Evolutionary conservation across 2,329 filamentous ascomycete genomes (phyloP), one percentile per base, ranked within the genome.

Genomic region (Ampelomyces quisqualis): DNA sequence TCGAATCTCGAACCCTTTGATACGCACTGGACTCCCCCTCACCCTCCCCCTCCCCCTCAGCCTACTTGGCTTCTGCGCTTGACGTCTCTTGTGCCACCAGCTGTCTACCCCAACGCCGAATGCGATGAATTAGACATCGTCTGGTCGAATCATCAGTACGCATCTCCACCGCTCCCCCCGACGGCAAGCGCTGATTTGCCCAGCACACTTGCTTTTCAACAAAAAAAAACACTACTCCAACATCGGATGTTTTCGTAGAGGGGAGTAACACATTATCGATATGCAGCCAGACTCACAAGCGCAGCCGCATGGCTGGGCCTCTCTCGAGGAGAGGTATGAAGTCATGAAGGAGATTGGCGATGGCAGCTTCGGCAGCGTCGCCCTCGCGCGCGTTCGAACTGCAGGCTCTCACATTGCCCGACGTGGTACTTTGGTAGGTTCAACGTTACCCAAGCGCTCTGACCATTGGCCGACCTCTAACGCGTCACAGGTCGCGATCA

Each of bases 281-380:
- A 94, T 94, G 88, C 70, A 78, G 81, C 69, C 88, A 91, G 63
- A 73, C 82, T 61, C 79, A 68, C 88, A 94, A 68, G 72, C 83
- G 60, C 79, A 85, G 70, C 81, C 84, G 60, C 81, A 86, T 67
- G 81, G 81, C 69, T 79, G 81, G 56, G 75, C 79, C 40, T 84
- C 72, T 38, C 81, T 98, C 38, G 90, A 96, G 68, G 93, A 98
- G 67, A 84, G 90, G 57, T 98, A 96, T 67, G 91, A 98, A 71
- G 84, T 98, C 40, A 75, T 98, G 66, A 98, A 97, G 73, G 93
- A 98, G 64, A 94, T 98, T 67, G 93, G 93, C 34, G 93, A 98
- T 81, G 93, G 93, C 56, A 97, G 93, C 74, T 98, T 98, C 68
- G 93, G 93, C 45, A 97, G 90, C 65, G 93, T 98, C 51, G 86